Percentiles rank a stretch among this genome's conserved stretches.
Conservation (phyloP, 2,329 filamentous ascomycete genomes). For the Fusarium nurragi region DNA sequence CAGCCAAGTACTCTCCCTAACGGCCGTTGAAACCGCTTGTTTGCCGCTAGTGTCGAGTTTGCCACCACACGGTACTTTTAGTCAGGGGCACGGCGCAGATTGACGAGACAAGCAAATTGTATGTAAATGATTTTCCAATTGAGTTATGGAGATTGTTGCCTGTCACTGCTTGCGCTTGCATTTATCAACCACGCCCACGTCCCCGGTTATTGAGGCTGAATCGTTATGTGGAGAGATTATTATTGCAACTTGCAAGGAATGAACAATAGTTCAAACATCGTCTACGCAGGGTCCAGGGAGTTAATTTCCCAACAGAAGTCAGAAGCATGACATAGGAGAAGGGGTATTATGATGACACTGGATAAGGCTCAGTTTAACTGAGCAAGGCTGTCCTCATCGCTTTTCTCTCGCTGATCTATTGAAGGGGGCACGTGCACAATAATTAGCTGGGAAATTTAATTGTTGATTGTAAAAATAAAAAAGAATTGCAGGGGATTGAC, state of each 20-base stretch:
- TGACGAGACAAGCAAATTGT: neutral
- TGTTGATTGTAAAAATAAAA: slow-evolving; percentile 18
- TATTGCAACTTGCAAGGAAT: slow-evolving; percentile 25
- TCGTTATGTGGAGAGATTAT: slow-evolving; percentile 26
- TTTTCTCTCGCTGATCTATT: slow-evolving; percentile 1
- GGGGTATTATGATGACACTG: slow-evolving; percentile 11
- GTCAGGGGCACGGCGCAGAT: slow-evolving; percentile 43
- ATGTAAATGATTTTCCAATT: slow-evolving; percentile 5
- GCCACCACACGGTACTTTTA: slow-evolving; percentile 42
- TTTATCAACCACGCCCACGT: neutral
- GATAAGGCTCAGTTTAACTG: neutral
- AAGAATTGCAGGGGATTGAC: slow-evolving; percentile 17
- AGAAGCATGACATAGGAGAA: slow-evolving; percentile 43
- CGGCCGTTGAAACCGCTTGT: slow-evolving; percentile 35
- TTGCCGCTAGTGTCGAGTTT: slow-evolving; percentile 40
- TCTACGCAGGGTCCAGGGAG: slow-evolving; percentile 37
- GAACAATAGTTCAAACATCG: slow-evolving; percentile 29
- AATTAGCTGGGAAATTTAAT: slow-evolving; percentile 2
- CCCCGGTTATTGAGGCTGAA: slow-evolving; percentile 32
- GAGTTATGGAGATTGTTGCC: neutral
- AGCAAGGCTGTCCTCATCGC: slow-evolving; percentile 9
- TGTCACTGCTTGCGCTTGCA: no score
- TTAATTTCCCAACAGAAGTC: slow-evolving; percentile 46
- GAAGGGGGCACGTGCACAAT: slow-evolving; percentile 33
- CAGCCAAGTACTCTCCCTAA: slow-evolving; percentile 20